Evolutionary conservation across 805 yeast genomes (phyloP), one percentile per base, ranked within the genome.

Genomic region (Ogataea naganishii): DNA sequence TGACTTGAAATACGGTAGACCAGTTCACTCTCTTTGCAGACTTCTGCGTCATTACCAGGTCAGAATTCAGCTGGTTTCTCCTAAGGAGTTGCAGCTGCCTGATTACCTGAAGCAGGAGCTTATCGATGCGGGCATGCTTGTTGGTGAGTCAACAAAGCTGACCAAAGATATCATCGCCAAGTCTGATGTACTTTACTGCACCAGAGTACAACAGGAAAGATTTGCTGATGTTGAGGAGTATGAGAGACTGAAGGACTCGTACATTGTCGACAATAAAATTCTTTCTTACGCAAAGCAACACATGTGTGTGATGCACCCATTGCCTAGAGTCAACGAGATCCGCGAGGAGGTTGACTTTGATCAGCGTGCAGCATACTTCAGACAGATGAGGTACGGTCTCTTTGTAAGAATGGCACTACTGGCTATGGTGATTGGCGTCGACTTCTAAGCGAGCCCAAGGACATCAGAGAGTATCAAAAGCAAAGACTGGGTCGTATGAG

Each of bases 311-410:
- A 80, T 92, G 95, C 99, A 92, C 58, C 99, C 99, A 56, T 74
- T 92, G 49, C 99, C 99, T 56, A 82, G 99, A 62, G 88, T 85
- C 42, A 80, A 76, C 49, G 99, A 92, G 65, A 89, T 92, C 47
- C 82, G 82, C 51, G 97, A 88, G 64, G 98, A 92, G 66, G 97
- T 92, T 50, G 99, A 92, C 59, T 92, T 89, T 53, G 99, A 92
- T 62, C 96, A 89, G 61, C 82, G 99, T 60, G 97, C 98, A 42
- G 97, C 98, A 36, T 92, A 92, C 68, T 92, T 92, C 72, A 82
- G 99, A 75, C 97, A 92, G 69, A 92, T 92, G 98, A 81, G 94
- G 60, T 89, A 92, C 56, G 99, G 99, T 38, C 69, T 92, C 57
- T 92, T 80, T 54, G 95, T 94, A 27, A 86, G 99, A 72, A 92